Evolutionary conservation across 805 yeast species (phyloP).

Genomic region (Alloascoidea hylecoeti): DNA sequence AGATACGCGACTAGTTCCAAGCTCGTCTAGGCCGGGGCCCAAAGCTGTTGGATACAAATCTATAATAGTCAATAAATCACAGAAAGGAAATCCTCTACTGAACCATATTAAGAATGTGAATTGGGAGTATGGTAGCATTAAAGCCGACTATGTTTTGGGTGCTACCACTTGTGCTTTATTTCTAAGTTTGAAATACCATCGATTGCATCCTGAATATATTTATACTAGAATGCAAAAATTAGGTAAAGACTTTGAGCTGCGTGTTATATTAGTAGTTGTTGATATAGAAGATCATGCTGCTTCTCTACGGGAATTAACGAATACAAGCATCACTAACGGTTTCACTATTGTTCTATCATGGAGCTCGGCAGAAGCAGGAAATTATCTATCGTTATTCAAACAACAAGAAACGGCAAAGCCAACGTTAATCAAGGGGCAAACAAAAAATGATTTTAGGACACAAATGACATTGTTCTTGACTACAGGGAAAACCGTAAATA

Average conservation of each 20-base stretch:
- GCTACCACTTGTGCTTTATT: slow-evolving; percentile 19
- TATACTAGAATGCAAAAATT: slow-evolving; percentile 18
- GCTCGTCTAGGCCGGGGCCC: not conserved
- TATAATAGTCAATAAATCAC: slow-evolving; percentile 1
- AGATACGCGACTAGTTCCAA: not conserved
- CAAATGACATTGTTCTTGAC: slow-evolving; percentile 19
- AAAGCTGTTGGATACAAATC: not conserved
- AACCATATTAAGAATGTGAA: slow-evolving; percentile 10
- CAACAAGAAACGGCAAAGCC: slow-evolving; percentile 16
- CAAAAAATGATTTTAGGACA: slow-evolving; percentile 15
- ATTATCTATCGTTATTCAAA: slow-evolving; percentile 18
- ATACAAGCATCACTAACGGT: slow-evolving; percentile 15
- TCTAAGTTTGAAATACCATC: slow-evolving; percentile 18
- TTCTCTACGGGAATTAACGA: slow-evolving; percentile 18
- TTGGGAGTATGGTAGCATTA: slow-evolving; percentile 17
- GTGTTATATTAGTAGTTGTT: slow-evolving; percentile 20
- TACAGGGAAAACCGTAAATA: slow-evolving; percentile 20
- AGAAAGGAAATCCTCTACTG: slow-evolving; percentile 12
- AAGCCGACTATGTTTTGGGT: slow-evolving; percentile 21
- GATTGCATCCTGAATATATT: slow-evolving; percentile 25
- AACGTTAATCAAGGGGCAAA: slow-evolving; percentile 16
- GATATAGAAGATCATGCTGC: slow-evolving; percentile 22
- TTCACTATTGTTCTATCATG: slow-evolving; percentile 20
- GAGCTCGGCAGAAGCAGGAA: slow-evolving; percentile 21
- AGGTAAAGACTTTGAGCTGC: slow-evolving; percentile 15